phyloP scores from a whole-genome alignment of 495 filamentous ascomycete species.

The Aspergillus incahuasiensis region DNA sequence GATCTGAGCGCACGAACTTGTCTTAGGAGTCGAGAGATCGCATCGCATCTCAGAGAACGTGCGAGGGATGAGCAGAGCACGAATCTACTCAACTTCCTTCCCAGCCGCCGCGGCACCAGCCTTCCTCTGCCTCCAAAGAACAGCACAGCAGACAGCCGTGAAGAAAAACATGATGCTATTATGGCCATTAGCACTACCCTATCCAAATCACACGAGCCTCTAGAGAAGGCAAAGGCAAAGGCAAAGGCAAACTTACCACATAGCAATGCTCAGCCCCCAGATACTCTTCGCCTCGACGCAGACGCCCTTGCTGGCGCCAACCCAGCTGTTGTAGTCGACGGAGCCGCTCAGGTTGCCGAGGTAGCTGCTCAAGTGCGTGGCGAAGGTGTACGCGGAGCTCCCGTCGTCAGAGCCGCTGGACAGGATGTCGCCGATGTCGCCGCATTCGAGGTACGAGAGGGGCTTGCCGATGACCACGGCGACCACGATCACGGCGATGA shows the following conservation, averaged over 20 bases:
- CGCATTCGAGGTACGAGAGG: constrained; percentile 72
- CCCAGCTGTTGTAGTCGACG: constrained; percentile 55
- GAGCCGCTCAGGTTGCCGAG: constrained; percentile 35
- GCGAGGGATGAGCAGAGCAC: neutral
- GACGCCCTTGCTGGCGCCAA: constrained; percentile 60
- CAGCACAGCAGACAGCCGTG: constrained; percentile 51
- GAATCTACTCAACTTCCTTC: neutral
- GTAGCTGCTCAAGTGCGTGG: constrained; percentile 37
- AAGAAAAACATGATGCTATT: constrained; percentile 67
- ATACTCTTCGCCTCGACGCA: constrained; percentile 85
- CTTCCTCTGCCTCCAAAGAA: constrained; percentile 55
- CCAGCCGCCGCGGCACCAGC: neutral
- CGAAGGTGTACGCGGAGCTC: constrained; percentile 42
- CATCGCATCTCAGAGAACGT: too few species aligned
- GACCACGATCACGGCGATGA: constrained; percentile 68
- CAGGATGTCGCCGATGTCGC: constrained; percentile 39
- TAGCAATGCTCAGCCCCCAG: constrained; percentile 82
- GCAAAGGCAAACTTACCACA: constrained; percentile 50
- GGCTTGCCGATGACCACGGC: constrained; percentile 74
- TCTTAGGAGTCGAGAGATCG: too few species aligned
- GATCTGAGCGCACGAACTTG: too few species aligned
- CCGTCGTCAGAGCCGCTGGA: constrained; percentile 17
- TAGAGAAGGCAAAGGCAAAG: too few species aligned
- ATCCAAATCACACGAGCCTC: neutral
- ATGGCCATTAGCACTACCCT: neutral